These are phyloP conservation scores for Pichia membranifaciens DNA, from an alignment of 805 yeast genomes.

Conservation along the genomic window DNA sequence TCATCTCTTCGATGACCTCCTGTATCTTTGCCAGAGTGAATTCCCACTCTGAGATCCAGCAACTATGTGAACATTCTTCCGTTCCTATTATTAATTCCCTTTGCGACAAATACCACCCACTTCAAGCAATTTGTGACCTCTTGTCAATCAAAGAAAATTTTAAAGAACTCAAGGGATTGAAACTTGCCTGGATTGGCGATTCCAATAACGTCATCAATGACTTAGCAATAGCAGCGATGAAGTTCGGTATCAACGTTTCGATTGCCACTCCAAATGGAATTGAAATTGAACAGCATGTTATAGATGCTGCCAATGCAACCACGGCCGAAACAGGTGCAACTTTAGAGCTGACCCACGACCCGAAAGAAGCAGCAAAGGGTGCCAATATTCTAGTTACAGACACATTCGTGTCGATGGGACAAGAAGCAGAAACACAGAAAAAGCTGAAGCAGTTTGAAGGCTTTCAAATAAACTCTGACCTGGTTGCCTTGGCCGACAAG, in stretches of 20 bases:
- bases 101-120: constrained; percentile 89
- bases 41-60: constrained; percentile 73
- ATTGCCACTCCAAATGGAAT: constrained; percentile 81
- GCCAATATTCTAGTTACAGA: constrained; percentile 90
- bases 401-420: constrained; percentile 98
- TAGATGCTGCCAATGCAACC: constrained; percentile 46
- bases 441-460: constrained; percentile 80
- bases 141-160: constrained; percentile 80
- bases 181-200: constrained; percentile 94
- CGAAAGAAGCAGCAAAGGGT: constrained; percentile 61
- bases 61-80: constrained; percentile 66
- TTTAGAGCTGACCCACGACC: constrained; percentile 63
- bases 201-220: constrained; percentile 95
- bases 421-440: constrained; percentile 68
- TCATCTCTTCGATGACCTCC: constrained; percentile 93
- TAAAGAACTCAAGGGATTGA: constrained; percentile 52
- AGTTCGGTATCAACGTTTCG: constrained; percentile 74
- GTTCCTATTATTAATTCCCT: constrained; percentile 93
- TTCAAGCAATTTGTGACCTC: constrained; percentile 91
- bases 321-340: constrained; percentile 45
- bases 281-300: constrained; percentile 53
- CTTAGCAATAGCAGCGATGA: constrained; percentile 80
- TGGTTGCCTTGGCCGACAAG: constrained; percentile 58
- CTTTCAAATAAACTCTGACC: constrained; percentile 70
- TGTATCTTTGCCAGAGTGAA: constrained; percentile 95